Percentiles rank a stretch among this genome's conserved stretches.
Conservation (phyloP, 1,284 basidiomycete species). For the Gomphus bonarii region DNA sequence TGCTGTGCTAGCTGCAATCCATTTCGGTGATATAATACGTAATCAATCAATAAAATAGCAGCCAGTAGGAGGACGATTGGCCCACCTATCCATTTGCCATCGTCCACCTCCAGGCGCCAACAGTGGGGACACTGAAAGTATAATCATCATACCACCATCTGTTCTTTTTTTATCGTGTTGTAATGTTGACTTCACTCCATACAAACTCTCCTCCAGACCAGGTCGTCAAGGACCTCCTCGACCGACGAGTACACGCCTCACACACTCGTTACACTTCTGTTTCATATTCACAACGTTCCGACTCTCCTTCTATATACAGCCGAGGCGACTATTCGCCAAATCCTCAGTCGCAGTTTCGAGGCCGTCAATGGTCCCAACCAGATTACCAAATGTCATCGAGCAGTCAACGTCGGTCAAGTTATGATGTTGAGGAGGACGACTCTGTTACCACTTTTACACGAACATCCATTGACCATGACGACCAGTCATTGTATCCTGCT, state of each 20-base stretch:
- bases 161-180: constrained; percentile 6
- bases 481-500: neutral
- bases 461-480: neutral
- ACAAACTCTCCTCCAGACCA: neutral
- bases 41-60: neutral
- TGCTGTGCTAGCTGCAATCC: too few species aligned
- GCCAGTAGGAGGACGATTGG: neutral
- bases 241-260: neutral
- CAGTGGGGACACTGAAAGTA: neutral
- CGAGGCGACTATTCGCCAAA: constrained; percentile 7
- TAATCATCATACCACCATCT: neutral
- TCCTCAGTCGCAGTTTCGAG: constrained; percentile 14
- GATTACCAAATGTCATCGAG: neutral
- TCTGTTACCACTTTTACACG: constrained; percentile 10
- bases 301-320: constrained; percentile 13
- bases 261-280: constrained; percentile 8
- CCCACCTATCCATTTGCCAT: neutral
- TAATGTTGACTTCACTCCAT: constrained; percentile 1
- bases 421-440: constrained; percentile 55
- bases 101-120: neutral
- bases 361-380: constrained; percentile 13
- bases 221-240: neutral
- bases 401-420: constrained; percentile 19
- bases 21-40: neutral
- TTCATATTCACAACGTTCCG: constrained; percentile 13